A percentile compares a stretch with the other conserved stretches of the same genome.
phyloP scores from a whole-genome alignment of 148 eudicot species.

The Silene conica region DNA sequence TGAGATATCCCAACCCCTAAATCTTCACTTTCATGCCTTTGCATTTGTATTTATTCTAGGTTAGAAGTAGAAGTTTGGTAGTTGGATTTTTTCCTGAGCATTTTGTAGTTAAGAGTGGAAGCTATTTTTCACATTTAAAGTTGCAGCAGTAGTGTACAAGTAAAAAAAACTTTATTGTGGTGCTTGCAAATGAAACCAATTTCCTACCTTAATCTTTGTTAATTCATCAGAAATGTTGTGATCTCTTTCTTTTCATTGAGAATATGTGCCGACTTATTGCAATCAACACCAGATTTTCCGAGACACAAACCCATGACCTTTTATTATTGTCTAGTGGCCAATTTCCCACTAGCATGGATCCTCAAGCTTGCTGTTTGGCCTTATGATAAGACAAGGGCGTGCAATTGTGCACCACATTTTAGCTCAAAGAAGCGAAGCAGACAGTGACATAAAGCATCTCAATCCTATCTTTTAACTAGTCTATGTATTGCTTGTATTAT shows the following conservation, averaged over 20 bases:
- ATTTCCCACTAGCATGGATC: too few relatives aligned
- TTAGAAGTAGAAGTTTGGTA: not conserved
- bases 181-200: too few relatives aligned
- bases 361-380: not conserved
- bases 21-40: not conserved
- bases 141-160: not conserved
- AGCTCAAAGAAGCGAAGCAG: not conserved
- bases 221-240: too few relatives aligned
- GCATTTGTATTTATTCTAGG: not conserved
- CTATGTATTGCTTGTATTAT: constrained; percentile 20
- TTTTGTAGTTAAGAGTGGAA: not conserved
- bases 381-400: not conserved
- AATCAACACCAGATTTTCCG: too few relatives aligned
- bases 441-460: not conserved
- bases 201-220: too few relatives aligned
- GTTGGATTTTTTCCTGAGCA: not conserved
- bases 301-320: too few relatives aligned
- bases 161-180: too few relatives aligned
- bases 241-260: too few relatives aligned
- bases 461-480: constrained; percentile 5
- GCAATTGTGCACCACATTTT: not conserved
- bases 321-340: too few relatives aligned
- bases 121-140: not conserved
- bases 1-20: not conserved
- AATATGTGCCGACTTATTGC: too few relatives aligned